phyloP scores from a whole-genome alignment of 495 filamentous ascomycete species.

The Thozetella sp. region DNA sequence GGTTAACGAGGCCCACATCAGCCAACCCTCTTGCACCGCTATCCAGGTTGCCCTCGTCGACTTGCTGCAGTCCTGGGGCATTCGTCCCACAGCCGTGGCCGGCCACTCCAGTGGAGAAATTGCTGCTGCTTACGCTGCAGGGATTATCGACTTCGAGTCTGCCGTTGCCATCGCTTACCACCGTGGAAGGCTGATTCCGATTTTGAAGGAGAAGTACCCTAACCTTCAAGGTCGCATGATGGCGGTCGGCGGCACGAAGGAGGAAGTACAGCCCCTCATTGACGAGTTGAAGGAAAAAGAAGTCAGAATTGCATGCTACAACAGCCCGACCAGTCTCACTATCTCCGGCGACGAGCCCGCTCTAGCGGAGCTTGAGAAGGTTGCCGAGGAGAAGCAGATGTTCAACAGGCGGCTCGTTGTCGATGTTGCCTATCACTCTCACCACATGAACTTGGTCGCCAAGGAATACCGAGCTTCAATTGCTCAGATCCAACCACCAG shows the following conservation, averaged over 20 bases:
- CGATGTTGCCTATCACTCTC: slow-evolving; percentile 64
- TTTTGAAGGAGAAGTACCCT: slow-evolving; percentile 24
- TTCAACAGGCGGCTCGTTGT: slow-evolving; percentile 59
- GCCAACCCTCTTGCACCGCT: slow-evolving; percentile 49
- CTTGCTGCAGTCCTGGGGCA: slow-evolving; percentile 51
- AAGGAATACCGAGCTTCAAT: slow-evolving; percentile 37
- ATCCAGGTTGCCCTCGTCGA: slow-evolving; percentile 57
- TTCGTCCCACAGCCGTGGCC: slow-evolving; percentile 51
- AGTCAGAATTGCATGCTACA: slow-evolving; percentile 53
- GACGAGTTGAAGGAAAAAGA: slow-evolving; percentile 35
- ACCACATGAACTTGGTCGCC: slow-evolving; percentile 57
- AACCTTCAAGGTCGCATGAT: slow-evolving; percentile 46
- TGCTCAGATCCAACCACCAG: slow-evolving; percentile 27
- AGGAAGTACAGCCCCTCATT: slow-evolving; percentile 37
- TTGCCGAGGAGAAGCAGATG: slow-evolving; percentile 41
- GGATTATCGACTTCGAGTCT: slow-evolving; percentile 43
- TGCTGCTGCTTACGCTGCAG: slow-evolving; percentile 47
- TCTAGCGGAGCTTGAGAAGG: slow-evolving; percentile 45
- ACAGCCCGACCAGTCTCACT: slow-evolving; percentile 61
- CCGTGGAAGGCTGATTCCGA: slow-evolving; percentile 34
- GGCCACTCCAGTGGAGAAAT: slow-evolving; percentile 69
- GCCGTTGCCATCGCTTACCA: slow-evolving; percentile 57
- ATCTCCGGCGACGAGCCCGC: slow-evolving; percentile 57
- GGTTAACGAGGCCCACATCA: slow-evolving; percentile 45
- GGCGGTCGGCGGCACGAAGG: slow-evolving; percentile 46